Evolutionary conservation across 139 green algal genomes (phyloP).

Genomic region (Microglena sp.): DNA sequence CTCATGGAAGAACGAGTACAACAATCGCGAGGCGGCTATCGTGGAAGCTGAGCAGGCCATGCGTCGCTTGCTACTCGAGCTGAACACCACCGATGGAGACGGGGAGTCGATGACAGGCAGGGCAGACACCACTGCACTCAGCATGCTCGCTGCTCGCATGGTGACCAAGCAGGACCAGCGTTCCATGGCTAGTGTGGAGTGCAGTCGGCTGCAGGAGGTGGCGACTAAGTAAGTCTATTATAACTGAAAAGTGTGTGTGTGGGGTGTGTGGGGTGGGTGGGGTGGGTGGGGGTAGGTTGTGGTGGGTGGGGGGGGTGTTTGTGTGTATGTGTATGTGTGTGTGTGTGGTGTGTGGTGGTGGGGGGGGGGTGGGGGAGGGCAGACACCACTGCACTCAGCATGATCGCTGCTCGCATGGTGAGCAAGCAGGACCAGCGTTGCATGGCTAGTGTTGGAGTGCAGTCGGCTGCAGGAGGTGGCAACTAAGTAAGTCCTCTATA

Average conservation of each 20-base stretch:
- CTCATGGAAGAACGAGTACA: background rate
- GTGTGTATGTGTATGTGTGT: no score
- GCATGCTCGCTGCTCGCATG: conserved; percentile 3
- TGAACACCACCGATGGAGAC: conserved; percentile 1
- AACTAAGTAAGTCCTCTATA: no score
- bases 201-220: conserved; percentile 7
- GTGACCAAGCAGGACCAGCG: conserved; percentile 20
- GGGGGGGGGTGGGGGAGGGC: no score
- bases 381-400: no score
- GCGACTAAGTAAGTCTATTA: conserved; percentile 11
- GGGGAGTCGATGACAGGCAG: no score
- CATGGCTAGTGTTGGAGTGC: conserved; percentile 5
- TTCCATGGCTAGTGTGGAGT: conserved; percentile 1
- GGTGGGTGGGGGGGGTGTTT: no score
- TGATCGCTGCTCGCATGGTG: conserved; percentile 10
- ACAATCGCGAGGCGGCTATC: background rate
- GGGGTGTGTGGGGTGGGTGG: no score
- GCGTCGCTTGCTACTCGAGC: no score
- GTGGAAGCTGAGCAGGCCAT: background rate
- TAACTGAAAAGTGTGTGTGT: no score
- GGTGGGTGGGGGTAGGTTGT: no score
- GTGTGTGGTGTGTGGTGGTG: no score
- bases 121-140: no score
- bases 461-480: conserved; percentile 6
- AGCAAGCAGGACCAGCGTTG: conserved; percentile 16